Percentiles rank a stretch among this genome's conserved stretches.
Conservation (phyloP, 768 basidiomycete genomes). For the Russula sp. region DNA sequence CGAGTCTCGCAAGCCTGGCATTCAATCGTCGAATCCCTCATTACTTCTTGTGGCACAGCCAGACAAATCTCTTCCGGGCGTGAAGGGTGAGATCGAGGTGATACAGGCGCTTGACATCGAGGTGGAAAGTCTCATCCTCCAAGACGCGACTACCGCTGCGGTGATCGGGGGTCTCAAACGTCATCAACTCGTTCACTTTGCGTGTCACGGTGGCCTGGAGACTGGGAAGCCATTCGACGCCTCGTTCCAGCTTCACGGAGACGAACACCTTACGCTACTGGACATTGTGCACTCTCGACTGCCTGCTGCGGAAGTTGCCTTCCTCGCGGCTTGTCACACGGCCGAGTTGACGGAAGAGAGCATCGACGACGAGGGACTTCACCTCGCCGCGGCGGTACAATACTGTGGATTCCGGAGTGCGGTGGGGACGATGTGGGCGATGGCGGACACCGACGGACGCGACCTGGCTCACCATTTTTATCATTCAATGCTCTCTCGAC, state of each 20-base stretch:
- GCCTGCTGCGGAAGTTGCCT: not conserved
- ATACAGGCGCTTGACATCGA: not conserved
- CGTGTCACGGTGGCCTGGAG: not conserved
- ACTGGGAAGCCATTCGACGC: not conserved
- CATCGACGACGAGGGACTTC: not conserved
- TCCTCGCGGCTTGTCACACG: not conserved
- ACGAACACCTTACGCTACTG: not conserved
- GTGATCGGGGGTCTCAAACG: not conserved
- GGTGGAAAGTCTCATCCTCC: not conserved
- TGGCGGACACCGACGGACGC: not conserved
- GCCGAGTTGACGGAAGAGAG: not conserved
- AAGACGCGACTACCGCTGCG: not conserved
- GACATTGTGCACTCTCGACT: not conserved
- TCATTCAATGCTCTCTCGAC: not conserved
- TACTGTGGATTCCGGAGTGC: not conserved
- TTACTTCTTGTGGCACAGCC: not conserved
- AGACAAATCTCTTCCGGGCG: not conserved
- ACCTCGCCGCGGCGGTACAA: not conserved
- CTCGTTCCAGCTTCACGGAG: slow-evolving; percentile 1
- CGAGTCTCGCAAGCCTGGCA: not conserved
- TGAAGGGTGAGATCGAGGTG: not conserved
- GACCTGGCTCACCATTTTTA: not conserved
- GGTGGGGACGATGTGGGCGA: not conserved
- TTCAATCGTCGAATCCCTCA: not conserved
- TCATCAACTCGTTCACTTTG: not conserved